Base-by-base conservation (phyloP, 139 green algal species). In the Chlorella sp. region DNA sequence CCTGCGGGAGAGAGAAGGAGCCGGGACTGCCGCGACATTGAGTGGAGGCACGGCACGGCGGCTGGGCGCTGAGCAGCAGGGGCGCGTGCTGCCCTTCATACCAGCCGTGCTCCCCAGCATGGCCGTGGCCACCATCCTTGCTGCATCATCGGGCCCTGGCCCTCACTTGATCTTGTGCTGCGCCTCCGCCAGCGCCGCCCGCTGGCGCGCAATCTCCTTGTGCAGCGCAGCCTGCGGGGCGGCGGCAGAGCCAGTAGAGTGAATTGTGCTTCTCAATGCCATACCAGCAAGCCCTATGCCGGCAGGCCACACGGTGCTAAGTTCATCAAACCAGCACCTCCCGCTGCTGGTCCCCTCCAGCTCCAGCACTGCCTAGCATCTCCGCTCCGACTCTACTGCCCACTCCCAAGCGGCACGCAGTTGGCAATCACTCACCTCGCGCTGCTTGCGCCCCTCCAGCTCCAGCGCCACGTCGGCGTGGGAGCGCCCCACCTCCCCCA, bases 201-300 rank as follows among this genome's bases (percentile, higher is more conserved):
- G 82, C 83, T 91, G 85, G 57, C 64, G 47, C 51, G 80, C 15
- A 2, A 93, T 64, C 84, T 96, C 93, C 56, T 86, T 81, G 55
- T 94, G 89, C 86, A 95, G 81, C 18, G 89, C 93, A 7, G 85
- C 65, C 81, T 60, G 51, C 51, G 13, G 51, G 51, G 7, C 6
- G 6, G 51, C 51, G 21, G 51, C 2, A 15, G 51, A 60, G 51
- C 51, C 11, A 51, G 44, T 51, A 16, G 9, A 51, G 44, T 9
- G 44, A n/a, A n/a, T n/a, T n/a, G n/a, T n/a, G n/a, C n/a, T n/a
- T n/a, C n/a, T n/a, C n/a, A n/a, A n/a, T n/a, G n/a, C n/a, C n/a
- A n/a, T n/a, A n/a, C n/a, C n/a, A n/a, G n/a, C n/a, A n/a, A n/a
- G n/a, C n/a, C n/a, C n/a, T n/a, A n/a, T n/a, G n/a, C n/a, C n/a